Evolutionary conservation across 306 rosid genomes (phyloP), one percentile per base, ranked within the genome.

Genomic region (Cicer arietinum): DNA sequence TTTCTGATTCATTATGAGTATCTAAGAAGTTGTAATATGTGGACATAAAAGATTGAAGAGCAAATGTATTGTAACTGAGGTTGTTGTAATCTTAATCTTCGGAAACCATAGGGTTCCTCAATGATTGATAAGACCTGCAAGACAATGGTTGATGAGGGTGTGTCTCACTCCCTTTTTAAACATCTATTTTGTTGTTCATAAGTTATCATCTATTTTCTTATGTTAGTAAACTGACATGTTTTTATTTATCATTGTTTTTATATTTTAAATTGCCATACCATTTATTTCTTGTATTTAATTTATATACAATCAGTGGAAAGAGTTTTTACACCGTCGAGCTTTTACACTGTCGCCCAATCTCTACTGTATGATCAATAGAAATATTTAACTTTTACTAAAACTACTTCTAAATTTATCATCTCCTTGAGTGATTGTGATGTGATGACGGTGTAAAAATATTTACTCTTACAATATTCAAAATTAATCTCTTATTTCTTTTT

Each of bases 11-110:
- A 73, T 79, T 81, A 79, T 87, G 76, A 58, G 81, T 48, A 62
- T 76, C 59, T 83, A 80, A 78, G 89, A 80, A 77, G 89, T 81
- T 83, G 57, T 75, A 81, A 80, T 85, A 76, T 84, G 83, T 89
- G 78, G 65, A 77, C 68, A 75, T 67, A 61, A 45, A 65, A 71
- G 78, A 64, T 76, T 76, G 72, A 84, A 78, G 76, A 61, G 85
- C 67, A 73, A 81, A 76, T 77, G 58, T 65, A 43, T 59, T 76
- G 69, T 80, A 16, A 69, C 43, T 30, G 74, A 72, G 62, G 72
- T 67, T 71, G 73, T 51, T 58, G 66, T 60, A 37, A 60, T 60
- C 20, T 35, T 60, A 37, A 60, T 60, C 17, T 60, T 60, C 13
- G 20, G 18, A 12, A 25, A 58, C 9, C 5, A 6, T 18, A 11